These are phyloP conservation scores for Triadica sebifera DNA, from an alignment of 345 rosid species.

Conservation along the genomic window DNA sequence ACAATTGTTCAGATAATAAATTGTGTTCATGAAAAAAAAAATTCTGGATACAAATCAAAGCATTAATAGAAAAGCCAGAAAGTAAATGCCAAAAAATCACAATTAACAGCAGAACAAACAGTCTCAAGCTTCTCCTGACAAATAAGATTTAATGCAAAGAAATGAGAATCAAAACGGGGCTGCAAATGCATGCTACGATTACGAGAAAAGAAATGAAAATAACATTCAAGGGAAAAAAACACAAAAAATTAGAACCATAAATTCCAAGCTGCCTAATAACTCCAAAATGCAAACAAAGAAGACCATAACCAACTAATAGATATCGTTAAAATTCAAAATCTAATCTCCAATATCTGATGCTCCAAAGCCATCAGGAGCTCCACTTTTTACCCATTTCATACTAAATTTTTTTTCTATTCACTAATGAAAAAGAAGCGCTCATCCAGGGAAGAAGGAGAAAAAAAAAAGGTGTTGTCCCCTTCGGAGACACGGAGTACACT, in stretches of 20 bases:
- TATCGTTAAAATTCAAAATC: no score
- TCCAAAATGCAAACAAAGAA: background rate
- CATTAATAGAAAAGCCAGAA: background rate
- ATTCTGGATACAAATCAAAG: background rate
- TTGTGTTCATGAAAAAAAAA: background rate
- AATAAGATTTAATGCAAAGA: background rate
- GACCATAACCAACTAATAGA: background rate
- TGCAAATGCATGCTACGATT: background rate
- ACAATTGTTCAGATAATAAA: background rate
- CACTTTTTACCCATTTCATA: no score
- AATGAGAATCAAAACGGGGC: background rate
- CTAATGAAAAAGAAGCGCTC: background rate
- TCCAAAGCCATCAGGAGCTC: no score
- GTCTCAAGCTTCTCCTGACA: background rate
- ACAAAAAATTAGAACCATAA: background rate
- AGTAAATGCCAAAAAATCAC: background rate
- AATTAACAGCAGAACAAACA: background rate
- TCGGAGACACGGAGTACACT: background rate
- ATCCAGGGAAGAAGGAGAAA: background rate
- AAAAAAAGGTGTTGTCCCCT: background rate
- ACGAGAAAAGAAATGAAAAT: background rate
- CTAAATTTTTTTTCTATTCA: background rate
- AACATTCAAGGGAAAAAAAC: no score
- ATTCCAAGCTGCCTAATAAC: background rate
- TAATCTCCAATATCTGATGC: no score